phyloP scores from a whole-genome alignment of 352 stramenopile species.

The Globisporangium alternatum region DNA sequence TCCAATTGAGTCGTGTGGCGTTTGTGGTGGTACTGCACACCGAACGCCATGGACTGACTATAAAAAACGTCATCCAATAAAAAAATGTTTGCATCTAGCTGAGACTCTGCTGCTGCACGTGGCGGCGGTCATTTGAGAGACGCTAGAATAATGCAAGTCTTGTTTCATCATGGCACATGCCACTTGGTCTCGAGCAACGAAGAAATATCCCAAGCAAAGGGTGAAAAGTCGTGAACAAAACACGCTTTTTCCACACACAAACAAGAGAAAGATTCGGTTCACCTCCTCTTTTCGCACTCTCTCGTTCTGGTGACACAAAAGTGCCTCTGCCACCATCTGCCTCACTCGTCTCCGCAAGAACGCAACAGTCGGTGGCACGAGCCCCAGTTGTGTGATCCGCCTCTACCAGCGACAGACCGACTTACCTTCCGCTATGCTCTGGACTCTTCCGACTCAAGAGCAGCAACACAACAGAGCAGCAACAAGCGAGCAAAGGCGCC shows the following conservation, averaged over 20 bases:
- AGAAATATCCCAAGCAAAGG: too few species aligned
- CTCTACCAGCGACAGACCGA: conserved; percentile 1
- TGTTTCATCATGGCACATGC: too few species aligned
- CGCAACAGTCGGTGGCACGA: background rate
- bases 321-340: background rate
- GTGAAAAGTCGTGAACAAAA: too few species aligned
- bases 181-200: too few species aligned
- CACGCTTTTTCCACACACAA: background rate
- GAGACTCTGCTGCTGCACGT: too few species aligned
- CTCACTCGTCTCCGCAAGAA: conserved; percentile 1
- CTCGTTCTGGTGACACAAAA: background rate
- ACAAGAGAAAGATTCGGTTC: background rate
- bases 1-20: too few species aligned
- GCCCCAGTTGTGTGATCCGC: background rate
- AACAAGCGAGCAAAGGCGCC: background rate
- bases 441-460: background rate
- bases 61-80: too few species aligned
- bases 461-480: background rate
- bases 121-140: too few species aligned
- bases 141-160: too few species aligned
- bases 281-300: background rate
- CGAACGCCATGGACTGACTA: too few species aligned
- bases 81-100: too few species aligned
- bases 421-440: background rate
- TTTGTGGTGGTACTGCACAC: too few species aligned